Conservation (phyloP, 306 rosid genomes). For the Dryas alaskensis region DNA sequence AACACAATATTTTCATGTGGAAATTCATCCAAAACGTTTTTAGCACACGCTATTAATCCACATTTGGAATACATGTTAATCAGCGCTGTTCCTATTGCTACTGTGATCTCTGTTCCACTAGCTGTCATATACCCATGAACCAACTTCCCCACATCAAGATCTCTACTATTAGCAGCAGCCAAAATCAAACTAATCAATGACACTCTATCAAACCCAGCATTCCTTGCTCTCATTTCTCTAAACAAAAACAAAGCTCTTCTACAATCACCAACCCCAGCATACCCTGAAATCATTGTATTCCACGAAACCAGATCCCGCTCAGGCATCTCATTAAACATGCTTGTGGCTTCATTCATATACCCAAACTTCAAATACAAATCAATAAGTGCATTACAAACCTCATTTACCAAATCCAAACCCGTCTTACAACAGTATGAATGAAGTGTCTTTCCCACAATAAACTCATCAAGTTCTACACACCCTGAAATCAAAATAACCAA, state of each 20-base stretch:
- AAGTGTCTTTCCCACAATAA: constrained; percentile 16
- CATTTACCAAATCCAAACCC: constrained; percentile 17
- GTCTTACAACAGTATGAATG: constrained; percentile 19
- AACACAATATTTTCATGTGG: constrained; percentile 17
- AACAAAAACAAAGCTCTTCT: constrained; percentile 19
- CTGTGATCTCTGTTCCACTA: constrained; percentile 6
- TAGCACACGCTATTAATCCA: constrained; percentile 19
- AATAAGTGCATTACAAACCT: constrained; percentile 19
- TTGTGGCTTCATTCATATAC: constrained; percentile 2
- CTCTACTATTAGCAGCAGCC: constrained; percentile 16
- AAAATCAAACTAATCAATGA: constrained; percentile 19
- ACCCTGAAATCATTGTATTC: constrained; percentile 26
- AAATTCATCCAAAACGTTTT: constrained; percentile 6
- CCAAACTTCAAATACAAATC: constrained; percentile 25
- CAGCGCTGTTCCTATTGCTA: not conserved
- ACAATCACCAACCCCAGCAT: constrained; percentile 20
- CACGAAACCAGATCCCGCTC: constrained; percentile 27
- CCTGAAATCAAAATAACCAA: constrained; percentile 24
- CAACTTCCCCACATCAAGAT: constrained; percentile 18
- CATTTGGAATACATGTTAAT: constrained; percentile 23
- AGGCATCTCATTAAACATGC: constrained; percentile 21
- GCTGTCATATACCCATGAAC: constrained; percentile 23
- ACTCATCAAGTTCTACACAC: constrained; percentile 17
- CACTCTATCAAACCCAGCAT: constrained; percentile 20
- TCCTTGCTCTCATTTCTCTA: constrained; percentile 17